Conservation (phyloP, 805 yeast species). For the Wickerhamiella hasegawae region DNA sequence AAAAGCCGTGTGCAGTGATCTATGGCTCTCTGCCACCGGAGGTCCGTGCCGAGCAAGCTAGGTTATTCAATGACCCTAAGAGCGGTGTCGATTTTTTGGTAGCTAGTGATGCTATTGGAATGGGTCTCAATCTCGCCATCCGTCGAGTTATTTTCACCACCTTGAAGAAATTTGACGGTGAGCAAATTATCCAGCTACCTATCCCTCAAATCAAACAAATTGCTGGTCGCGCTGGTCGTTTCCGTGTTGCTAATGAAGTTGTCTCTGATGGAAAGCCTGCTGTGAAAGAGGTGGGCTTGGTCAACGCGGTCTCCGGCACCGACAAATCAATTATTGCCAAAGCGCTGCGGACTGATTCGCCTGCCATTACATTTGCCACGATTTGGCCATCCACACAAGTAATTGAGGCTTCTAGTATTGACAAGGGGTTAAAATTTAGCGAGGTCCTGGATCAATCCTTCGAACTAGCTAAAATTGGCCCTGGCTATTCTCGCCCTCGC, state of each 20-base stretch:
- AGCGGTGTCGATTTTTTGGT: conserved; percentile 71
- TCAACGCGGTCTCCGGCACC: conserved; percentile 5
- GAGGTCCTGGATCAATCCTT: conserved; percentile 35
- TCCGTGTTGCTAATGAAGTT: conserved; percentile 26
- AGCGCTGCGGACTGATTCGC: conserved; percentile 11
- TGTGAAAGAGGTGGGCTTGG: conserved; percentile 19
- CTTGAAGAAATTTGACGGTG: conserved; percentile 56
- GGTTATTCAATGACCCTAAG: conserved; percentile 44
- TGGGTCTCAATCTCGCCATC: conserved; percentile 86
- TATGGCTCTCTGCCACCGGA: conserved; percentile 97
- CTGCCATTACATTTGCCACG: conserved; percentile 36
- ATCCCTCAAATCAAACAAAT: conserved; percentile 72
- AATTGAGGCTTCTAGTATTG: conserved; percentile 53
- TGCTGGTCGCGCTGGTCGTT: conserved; percentile 94
- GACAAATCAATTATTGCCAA: conserved; percentile 7
- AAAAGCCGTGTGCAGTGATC: conserved; percentile 62
- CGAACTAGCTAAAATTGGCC: conserved; percentile 2
- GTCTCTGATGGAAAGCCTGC: conserved; percentile 37
- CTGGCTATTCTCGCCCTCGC: conserved; percentile 3
- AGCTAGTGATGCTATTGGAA: conserved; percentile 95
- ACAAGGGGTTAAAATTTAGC: conserved; percentile 31
- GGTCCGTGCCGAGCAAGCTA: conserved; percentile 73
- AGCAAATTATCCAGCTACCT: conserved; percentile 27
- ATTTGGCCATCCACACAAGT: conserved; percentile 68
- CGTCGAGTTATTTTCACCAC: conserved; percentile 63